phyloP scores from a whole-genome alignment of 140 eudicot species.

The Flaveria floridana region DNA sequence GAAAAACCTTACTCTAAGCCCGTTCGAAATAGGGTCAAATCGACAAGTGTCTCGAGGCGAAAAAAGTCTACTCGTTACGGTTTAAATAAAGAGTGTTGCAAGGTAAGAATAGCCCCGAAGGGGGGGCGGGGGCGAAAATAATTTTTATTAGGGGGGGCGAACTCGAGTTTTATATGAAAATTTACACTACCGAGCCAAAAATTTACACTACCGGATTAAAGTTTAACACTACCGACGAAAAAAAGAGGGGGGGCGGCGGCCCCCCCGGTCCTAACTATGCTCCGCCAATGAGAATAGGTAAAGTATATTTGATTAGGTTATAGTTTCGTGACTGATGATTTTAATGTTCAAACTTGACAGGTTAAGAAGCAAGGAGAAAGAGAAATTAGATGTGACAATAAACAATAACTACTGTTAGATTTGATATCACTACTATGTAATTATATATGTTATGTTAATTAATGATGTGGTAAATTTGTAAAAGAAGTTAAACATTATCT shows the following conservation, averaged over 20 bases:
- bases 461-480: constrained; percentile 35
- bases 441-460: not conserved
- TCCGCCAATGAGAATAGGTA: too few species aligned
- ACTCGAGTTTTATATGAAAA: too few species aligned
- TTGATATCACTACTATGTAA: constrained; percentile 10
- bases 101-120: constrained; percentile 33
- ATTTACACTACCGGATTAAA: too few species aligned
- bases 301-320: not conserved
- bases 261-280: too few species aligned
- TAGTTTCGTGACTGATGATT: not conserved
- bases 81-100: constrained; percentile 34
- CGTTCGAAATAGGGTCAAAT: constrained; percentile 35
- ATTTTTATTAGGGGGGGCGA: too few species aligned
- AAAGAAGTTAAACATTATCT: constrained; percentile 1
- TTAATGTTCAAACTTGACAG: constrained; percentile 18
- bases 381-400: constrained; percentile 31
- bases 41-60: constrained; percentile 44
- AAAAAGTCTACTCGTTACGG: constrained; percentile 42
- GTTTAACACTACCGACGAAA: too few species aligned
- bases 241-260: too few species aligned
- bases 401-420: constrained; percentile 20
- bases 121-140: too few species aligned
- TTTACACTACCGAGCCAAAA: too few species aligned
- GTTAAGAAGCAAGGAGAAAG: constrained; percentile 32
- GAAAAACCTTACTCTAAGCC: constrained; percentile 40